Evolutionary conservation across 2,329 filamentous ascomycete species (phyloP), one percentile per base, ranked within the genome.

Genomic region (Curvularia sp.): DNA sequence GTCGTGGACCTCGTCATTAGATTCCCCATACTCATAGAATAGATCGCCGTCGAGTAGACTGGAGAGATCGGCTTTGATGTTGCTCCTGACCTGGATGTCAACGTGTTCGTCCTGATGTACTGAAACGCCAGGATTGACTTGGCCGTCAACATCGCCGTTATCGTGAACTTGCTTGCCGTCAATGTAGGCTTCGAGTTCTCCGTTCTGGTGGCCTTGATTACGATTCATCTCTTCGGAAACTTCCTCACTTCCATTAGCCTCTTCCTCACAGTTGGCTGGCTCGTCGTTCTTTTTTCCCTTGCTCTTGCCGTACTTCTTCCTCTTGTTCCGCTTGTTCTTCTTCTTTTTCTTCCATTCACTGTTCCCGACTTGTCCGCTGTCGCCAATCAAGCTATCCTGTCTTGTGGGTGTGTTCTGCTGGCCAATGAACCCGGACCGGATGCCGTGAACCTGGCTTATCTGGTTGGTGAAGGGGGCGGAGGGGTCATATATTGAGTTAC

Each of bases 251-350:
- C 6, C 22, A 26, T 7, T 20, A 10, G 20, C 20, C 6, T 22
- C 47, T 10, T 39, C 24, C 28, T 9, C 24, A 1, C 42, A n/a
- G 24, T 44, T n/a, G 3, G 15, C 10, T 4, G 13, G 35, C 35
- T 39, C 13, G 12, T 22, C 18, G 18, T 41, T 30, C 18, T 51
- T 18, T 24, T 51, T n/a, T 8, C 8, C 13, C 10, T 41, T 33
- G 18, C 44, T 13, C 31, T 47, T 50, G 13, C 4, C 13, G 22
- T 49, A 15, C 33, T 42, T 57, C 31, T 41, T 42, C 18, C 12
- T 39, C 24, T 48, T 52, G 6, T 47, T 51, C 18, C 26, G 22
- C 30, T 35, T 53, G n/a, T 20, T 44, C 28, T 41, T 44, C 5
- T n/a, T 44, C 7, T n/a, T 26, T 9, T 28, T 53, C 6, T 13